Conservation (phyloP, 2,329 filamentous ascomycete species). For the Rhinocladiella similis region DNA sequence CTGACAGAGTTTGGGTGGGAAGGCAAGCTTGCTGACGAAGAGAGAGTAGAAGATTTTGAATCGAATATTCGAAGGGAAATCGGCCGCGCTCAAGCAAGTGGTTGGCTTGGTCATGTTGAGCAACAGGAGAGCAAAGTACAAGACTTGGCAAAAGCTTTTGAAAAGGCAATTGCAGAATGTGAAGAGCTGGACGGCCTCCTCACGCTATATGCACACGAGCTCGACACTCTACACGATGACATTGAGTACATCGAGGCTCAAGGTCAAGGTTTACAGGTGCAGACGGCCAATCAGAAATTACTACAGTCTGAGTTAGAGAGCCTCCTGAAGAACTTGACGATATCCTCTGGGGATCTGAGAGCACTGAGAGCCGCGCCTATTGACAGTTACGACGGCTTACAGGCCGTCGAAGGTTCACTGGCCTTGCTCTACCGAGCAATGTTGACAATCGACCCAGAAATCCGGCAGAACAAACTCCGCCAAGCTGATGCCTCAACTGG, state of each 20-base stretch:
- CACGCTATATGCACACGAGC: constrained; percentile 90
- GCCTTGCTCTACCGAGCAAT: constrained; percentile 88
- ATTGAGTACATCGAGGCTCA: constrained; percentile 97
- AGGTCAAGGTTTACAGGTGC: constrained; percentile 92
- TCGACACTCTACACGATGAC: constrained; percentile 94
- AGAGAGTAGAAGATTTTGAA: constrained; percentile 78
- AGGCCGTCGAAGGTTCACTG: constrained; percentile 74
- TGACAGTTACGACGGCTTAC: constrained; percentile 68
- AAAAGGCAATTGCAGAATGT: constrained; percentile 88
- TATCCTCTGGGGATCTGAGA: constrained; percentile 73
- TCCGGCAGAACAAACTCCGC: constrained; percentile 58
- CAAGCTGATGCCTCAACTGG: constrained; percentile 42
- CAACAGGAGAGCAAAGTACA: constrained; percentile 89
- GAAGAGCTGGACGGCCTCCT: constrained; percentile 93
- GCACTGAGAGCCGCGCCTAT: constrained; percentile 73
- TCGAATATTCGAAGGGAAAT: constrained; percentile 82
- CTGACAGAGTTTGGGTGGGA: constrained; percentile 89
- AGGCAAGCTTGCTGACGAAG: constrained; percentile 70
- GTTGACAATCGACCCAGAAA: constrained; percentile 84
- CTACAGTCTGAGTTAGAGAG: constrained; percentile 86
- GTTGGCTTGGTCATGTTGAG: constrained; percentile 80
- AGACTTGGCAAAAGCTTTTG: constrained; percentile 80
- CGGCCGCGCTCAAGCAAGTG: constrained; percentile 85
- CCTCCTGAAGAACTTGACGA: constrained; percentile 87
- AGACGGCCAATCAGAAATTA: constrained; percentile 94